These are phyloP conservation scores for Codiaeum variegatum DNA, from an alignment of 441 rosid species.

Conservation along the genomic window DNA sequence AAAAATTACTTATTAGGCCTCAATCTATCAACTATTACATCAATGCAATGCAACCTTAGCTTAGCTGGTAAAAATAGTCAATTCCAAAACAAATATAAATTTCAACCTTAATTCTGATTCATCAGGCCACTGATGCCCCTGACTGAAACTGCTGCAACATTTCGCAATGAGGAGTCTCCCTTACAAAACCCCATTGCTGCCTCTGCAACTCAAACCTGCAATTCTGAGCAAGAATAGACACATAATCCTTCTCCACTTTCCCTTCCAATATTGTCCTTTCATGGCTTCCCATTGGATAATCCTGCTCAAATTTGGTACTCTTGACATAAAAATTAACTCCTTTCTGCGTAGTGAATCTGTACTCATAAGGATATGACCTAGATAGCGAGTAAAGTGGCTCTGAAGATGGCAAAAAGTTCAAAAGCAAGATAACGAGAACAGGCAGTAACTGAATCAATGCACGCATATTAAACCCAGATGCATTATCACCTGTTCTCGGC, in stretches of 20 bases:
- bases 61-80: background rate
- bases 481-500: slow-evolving; percentile 48
- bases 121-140: slow-evolving; percentile 38
- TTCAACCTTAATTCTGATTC: slow-evolving; percentile 34
- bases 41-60: background rate
- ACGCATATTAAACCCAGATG: slow-evolving; percentile 66
- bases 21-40: slow-evolving; percentile 14
- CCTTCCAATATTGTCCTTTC: slow-evolving; percentile 55
- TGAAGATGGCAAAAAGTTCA: slow-evolving; percentile 71
- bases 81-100: slow-evolving; percentile 13
- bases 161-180: slow-evolving; percentile 90
- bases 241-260: slow-evolving; percentile 72
- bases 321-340: slow-evolving; percentile 80
- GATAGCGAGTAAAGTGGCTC: slow-evolving; percentile 71
- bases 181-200: slow-evolving; percentile 85
- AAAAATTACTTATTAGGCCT: slow-evolving; percentile 12
- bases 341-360: slow-evolving; percentile 57
- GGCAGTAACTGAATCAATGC: slow-evolving; percentile 72
- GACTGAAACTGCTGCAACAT: slow-evolving; percentile 59
- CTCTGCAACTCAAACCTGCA: slow-evolving; percentile 84
- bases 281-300: slow-evolving; percentile 45
- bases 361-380: slow-evolving; percentile 65
- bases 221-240: slow-evolving; percentile 54
- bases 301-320: slow-evolving; percentile 70
- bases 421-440: slow-evolving; percentile 57